These are phyloP conservation scores for Hypoxylon sp. DNA, from an alignment of 2,329 filamentous ascomycete genomes.

Conservation along the genomic window DNA sequence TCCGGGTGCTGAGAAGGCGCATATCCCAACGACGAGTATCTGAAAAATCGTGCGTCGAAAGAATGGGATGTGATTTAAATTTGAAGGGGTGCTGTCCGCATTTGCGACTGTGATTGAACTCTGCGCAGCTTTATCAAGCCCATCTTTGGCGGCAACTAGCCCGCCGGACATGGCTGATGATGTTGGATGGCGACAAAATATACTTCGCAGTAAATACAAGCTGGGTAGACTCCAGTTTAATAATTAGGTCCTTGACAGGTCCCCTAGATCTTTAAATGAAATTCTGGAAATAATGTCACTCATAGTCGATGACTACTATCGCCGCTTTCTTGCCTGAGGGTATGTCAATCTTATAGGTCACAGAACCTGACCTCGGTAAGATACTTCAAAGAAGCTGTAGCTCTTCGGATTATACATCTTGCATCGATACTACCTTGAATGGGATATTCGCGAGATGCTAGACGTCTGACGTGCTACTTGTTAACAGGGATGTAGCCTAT, in stretches of 20 bases:
- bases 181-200: not conserved
- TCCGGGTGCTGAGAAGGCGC: constrained; percentile 66
- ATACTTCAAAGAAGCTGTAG: not conserved
- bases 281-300: not conserved
- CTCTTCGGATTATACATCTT: not conserved
- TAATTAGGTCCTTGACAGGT: not conserved
- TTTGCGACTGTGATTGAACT: constrained; percentile 18
- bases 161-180: constrained; percentile 20
- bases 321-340: not conserved
- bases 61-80: constrained; percentile 32
- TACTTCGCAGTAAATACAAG: too few relatives aligned
- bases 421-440: not conserved
- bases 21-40: constrained; percentile 66
- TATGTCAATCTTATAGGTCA: too few relatives aligned
- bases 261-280: not conserved
- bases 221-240: too few relatives aligned
- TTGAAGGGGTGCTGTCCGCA: constrained; percentile 1
- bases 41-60: constrained; percentile 63
- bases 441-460: constrained; percentile 22
- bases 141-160: constrained; percentile 15
- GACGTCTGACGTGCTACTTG: constrained; percentile 21
- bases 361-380: too few relatives aligned
- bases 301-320: not conserved
- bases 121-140: constrained; percentile 4
- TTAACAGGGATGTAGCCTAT: constrained; percentile 10